These are phyloP conservation scores for Phytophthora sojae DNA, from an alignment of 352 stramenopile species.

Conservation along the genomic window DNA sequence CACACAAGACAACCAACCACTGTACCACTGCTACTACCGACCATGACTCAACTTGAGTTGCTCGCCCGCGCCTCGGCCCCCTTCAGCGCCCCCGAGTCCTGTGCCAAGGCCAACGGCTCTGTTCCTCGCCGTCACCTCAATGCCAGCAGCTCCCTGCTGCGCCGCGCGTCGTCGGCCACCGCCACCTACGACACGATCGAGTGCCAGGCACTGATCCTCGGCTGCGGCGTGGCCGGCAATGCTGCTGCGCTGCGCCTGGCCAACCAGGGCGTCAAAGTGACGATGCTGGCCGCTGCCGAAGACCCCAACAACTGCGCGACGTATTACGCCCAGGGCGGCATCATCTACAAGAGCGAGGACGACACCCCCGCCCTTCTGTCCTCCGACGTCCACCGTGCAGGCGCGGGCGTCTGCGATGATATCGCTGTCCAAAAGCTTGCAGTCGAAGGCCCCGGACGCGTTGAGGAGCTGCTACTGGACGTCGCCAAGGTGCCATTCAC, in stretches of 20 bases:
- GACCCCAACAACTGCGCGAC: slow-evolving; percentile 93
- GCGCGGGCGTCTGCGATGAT: slow-evolving; percentile 92
- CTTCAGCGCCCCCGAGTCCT: slow-evolving; percentile 40
- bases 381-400: slow-evolving; percentile 91
- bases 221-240: slow-evolving; percentile 84
- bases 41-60: slow-evolving; percentile 69
- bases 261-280: slow-evolving; percentile 79
- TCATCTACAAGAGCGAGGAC: slow-evolving; percentile 94
- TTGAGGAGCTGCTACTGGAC: slow-evolving; percentile 93
- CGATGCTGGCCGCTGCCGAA: slow-evolving; percentile 75
- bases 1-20: slow-evolving; percentile 16
- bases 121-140: slow-evolving; percentile 49
- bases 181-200: slow-evolving; percentile 62
- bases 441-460: slow-evolving; percentile 85
- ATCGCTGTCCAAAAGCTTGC: slow-evolving; percentile 93
- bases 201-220: slow-evolving; percentile 73
- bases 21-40: not conserved
- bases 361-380: slow-evolving; percentile 90
- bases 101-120: slow-evolving; percentile 33
- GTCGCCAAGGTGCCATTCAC: slow-evolving; percentile 92
- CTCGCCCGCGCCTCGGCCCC: slow-evolving; percentile 37
- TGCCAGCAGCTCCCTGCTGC: slow-evolving; percentile 31
- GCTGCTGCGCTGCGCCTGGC: slow-evolving; percentile 79
- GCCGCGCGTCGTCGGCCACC: slow-evolving; percentile 43
- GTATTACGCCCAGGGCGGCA: slow-evolving; percentile 96